Base-by-base conservation (phyloP, 305 asterid species). In the Nicotiana rustica region DNA sequence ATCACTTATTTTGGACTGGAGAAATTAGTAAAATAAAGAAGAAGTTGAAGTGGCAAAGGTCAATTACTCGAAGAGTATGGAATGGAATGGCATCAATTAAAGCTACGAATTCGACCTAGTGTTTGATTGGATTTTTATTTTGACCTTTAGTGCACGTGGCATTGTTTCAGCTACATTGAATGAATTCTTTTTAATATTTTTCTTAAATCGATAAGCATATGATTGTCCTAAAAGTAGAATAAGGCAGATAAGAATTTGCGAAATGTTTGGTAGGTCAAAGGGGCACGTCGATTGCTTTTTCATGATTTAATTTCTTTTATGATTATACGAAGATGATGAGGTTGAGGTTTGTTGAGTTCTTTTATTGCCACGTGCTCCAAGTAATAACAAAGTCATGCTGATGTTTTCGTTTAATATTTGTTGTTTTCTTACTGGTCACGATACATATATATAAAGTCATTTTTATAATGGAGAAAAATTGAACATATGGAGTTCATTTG, bases 101-200 rank as follows among this genome's bases (percentile, higher is more conserved):
- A 49, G 41, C 15, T 0, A 49, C 14, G 12, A 14, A 8, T 2
- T 12, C 5, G 19, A 73, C 79, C 6, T 21, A 13, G 38, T 77
- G 65, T 59, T 80, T 44, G 78, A 69, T 78, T 71, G 82, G 81
- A 38, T 66, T 3, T 2, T 29, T 78, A 0, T 84, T 80, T 75
- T 77, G 36, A 49, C 68, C 61, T 44, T 47, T 47, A 55, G 84
- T 81, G 86, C 85, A 89, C 91, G 95, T 90, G 93, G 85, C 67
- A 55, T 12, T 3, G 25, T 2, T 29, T 61, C 55, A 67, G 59
- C n/a, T 77, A 77, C 67, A n/a, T 73, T 56, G 14, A 55, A 67
- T 17, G n/a, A 33, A 1, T 41, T 41, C 47, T 41, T 41, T 41
- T 41, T 41, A 41, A 41, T 41, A 41, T 41, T 41, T 38, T 38